Percentiles rank a stretch among this genome's conserved stretches.
Evolutionary conservation across 148 eudicot species (phyloP).

Genomic region (Chenopodium berlandieri): DNA sequence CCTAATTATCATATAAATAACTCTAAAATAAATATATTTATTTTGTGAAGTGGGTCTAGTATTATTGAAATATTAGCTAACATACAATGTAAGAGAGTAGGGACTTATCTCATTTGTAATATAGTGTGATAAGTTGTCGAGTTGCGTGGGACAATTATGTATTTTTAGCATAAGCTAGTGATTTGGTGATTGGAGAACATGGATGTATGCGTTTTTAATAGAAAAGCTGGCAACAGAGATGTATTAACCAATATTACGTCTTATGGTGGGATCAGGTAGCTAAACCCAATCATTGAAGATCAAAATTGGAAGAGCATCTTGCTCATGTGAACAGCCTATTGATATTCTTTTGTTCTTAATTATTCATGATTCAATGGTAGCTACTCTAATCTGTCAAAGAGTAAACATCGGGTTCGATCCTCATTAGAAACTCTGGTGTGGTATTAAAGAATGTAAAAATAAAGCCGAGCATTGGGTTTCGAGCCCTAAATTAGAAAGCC

Average conservation of each 20-base stretch:
- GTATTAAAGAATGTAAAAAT: no score
- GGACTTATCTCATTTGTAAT: background rate
- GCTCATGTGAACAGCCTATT: background rate
- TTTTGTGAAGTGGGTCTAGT: no score
- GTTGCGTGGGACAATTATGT: background rate
- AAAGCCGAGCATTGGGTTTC: no score
- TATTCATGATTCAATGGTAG: background rate
- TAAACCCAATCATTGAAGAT: background rate
- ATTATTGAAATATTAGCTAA: background rate
- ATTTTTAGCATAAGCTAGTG: background rate
- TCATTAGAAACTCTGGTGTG: no score
- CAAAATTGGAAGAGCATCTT: background rate
- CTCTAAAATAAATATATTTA: no score
- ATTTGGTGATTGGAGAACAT: background rate
- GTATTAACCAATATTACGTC: background rate
- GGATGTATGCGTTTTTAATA: background rate
- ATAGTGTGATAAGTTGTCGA: background rate
- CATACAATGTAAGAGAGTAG: background rate
- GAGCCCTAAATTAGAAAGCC: background rate
- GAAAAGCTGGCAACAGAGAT: background rate
- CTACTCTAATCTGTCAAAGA: no score
- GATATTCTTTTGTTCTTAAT: background rate
- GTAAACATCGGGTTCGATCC: no score
- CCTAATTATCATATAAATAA: no score
- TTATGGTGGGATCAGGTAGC: background rate